Percentiles rank a stretch among this genome's conserved stretches.
Evolutionary conservation across 2,329 filamentous ascomycete species (phyloP).

Genomic region (Colletotrichum trifolii): DNA sequence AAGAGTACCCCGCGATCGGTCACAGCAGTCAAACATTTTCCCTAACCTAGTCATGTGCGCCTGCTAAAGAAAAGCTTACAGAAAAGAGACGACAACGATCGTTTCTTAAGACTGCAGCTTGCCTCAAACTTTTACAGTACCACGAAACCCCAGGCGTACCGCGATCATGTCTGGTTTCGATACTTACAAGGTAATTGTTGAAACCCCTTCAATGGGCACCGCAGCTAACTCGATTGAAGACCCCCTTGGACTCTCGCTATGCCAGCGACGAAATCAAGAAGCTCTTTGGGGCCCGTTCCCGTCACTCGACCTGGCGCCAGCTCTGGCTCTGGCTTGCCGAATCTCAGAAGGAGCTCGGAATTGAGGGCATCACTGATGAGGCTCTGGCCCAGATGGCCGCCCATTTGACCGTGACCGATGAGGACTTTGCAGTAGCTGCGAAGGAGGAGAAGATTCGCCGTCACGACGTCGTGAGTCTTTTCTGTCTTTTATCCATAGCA

Average conservation of each 20-base stretch:
- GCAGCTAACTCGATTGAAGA: conserved; percentile 1
- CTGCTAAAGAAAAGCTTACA: too few relatives aligned
- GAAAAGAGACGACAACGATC: too few relatives aligned
- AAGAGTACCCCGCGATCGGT: conserved; percentile 21
- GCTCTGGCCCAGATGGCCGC: conserved; percentile 81
- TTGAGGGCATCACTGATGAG: conserved; percentile 75
- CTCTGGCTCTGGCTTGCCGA: conserved; percentile 90
- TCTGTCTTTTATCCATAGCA: too few relatives aligned
- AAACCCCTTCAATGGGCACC: not conserved
- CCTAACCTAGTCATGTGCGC: too few relatives aligned
- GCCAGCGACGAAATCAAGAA: conserved; percentile 79
- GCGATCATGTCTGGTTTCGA: conserved; percentile 5
- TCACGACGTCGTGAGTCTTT: conserved; percentile 50
- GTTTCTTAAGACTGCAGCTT: too few relatives aligned
- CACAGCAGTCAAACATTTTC: conserved; percentile 1
- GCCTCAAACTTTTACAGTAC: too few relatives aligned
- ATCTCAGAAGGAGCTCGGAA: conserved; percentile 82
- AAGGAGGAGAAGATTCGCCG: conserved; percentile 80
- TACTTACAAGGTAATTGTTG: not conserved
- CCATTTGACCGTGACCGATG: conserved; percentile 79
- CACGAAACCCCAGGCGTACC: too few relatives aligned
- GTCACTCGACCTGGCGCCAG: conserved; percentile 83
- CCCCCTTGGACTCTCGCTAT: conserved; percentile 72
- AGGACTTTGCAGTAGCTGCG: conserved; percentile 79
- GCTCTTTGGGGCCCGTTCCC: conserved; percentile 81